Conservation (phyloP, 208 protist species). For the Angomonas ambiguus region DNA sequence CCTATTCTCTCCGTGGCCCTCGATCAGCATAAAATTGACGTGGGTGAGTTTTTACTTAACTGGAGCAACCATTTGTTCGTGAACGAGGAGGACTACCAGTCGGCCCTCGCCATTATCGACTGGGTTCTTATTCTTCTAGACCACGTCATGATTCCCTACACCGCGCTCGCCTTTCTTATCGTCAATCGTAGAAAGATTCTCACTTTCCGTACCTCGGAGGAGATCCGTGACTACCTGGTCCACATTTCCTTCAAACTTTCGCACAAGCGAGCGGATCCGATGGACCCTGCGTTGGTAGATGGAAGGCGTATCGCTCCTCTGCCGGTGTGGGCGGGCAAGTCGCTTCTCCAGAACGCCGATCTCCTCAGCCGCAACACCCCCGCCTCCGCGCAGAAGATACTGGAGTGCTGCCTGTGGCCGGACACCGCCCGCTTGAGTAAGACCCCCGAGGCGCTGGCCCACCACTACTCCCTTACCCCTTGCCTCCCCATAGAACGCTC, state of each 20-base stretch:
- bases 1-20: constrained; percentile 74
- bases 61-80: constrained; percentile 65
- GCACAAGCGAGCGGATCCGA: constrained; percentile 22
- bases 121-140: constrained; percentile 74
- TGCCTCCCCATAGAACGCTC: constrained; percentile 68
- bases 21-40: constrained; percentile 64
- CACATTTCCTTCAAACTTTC: constrained; percentile 27
- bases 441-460: constrained; percentile 35
- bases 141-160: constrained; percentile 62
- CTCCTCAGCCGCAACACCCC: constrained; percentile 72
- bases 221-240: not conserved
- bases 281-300: constrained; percentile 40
- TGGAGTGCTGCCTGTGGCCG: constrained; percentile 61
- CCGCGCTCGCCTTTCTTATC: constrained; percentile 64
- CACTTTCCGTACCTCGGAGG: constrained; percentile 15
- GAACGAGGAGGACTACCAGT: constrained; percentile 25
- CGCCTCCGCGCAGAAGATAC: constrained; percentile 46
- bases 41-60: constrained; percentile 40
- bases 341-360: constrained; percentile 71
- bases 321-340: constrained; percentile 52
- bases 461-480: constrained; percentile 56
- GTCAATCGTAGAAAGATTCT: constrained; percentile 48
- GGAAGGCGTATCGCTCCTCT: constrained; percentile 47
- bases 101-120: constrained; percentile 59
- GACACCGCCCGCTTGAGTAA: constrained; percentile 39